A percentile compares a stretch with the other conserved stretches of the same genome.
phyloP scores from a whole-genome alignment of 148 eudicot genomes.

The Mesembryanthemum crystallinum region DNA sequence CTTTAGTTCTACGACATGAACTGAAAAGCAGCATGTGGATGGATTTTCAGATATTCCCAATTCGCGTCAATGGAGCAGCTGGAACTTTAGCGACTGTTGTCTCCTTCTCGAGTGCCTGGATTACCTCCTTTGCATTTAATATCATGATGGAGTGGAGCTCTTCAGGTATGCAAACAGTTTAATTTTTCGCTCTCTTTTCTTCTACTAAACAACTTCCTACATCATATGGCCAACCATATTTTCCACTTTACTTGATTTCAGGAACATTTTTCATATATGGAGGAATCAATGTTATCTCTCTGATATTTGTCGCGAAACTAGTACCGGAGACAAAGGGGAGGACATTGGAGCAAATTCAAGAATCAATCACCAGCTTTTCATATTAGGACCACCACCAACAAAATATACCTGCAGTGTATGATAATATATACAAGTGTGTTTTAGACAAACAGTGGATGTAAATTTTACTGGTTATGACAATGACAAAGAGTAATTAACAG shows the following conservation, averaged over 20 bases:
- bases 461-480: too few species aligned
- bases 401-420: neutral
- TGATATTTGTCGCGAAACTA: slow-evolving; percentile 29
- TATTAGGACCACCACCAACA: neutral
- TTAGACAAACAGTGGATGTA: too few species aligned
- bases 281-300: slow-evolving; percentile 19
- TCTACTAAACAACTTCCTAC: neutral
- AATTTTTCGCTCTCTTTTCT: neutral
- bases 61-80: slow-evolving; percentile 38
- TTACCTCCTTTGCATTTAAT: slow-evolving; percentile 36
- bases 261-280: slow-evolving; percentile 41
- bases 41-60: slow-evolving; percentile 34
- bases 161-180: slow-evolving; percentile 27
- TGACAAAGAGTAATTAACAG: too few species aligned
- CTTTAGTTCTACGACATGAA: neutral
- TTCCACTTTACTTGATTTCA: too few species aligned
- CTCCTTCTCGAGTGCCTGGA: slow-evolving; percentile 23
- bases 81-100: slow-evolving; percentile 35
- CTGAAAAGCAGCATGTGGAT: neutral
- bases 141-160: slow-evolving; percentile 47
- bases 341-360: slow-evolving; percentile 43
- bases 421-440: too few species aligned
- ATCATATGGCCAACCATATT: too few species aligned
- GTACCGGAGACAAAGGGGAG: slow-evolving; percentile 42
- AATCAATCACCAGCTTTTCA: slow-evolving; percentile 7